These are phyloP conservation scores for Diaporthe sp. DNA, from an alignment of 2,329 filamentous ascomycete species.

Conservation along the genomic window DNA sequence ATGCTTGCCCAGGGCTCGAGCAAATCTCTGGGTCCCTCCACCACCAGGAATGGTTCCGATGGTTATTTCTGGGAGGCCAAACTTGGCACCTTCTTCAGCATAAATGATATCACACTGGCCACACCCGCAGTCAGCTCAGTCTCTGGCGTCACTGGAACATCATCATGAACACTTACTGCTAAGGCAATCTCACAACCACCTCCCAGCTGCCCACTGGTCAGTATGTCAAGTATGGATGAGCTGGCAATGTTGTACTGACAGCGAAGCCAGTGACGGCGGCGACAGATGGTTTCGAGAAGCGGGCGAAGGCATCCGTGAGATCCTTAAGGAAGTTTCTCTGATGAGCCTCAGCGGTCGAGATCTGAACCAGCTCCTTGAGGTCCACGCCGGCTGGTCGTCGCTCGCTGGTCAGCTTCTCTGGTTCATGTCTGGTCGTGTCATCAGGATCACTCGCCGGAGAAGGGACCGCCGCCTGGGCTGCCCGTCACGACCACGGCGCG, in stretches of 20 bases:
- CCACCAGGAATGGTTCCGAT: slow-evolving; percentile 48
- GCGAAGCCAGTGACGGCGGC: slow-evolving; percentile 64
- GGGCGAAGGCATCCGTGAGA: slow-evolving; percentile 52
- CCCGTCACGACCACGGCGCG: slow-evolving; percentile 55
- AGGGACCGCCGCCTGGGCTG: slow-evolving; percentile 46
- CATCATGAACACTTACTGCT: slow-evolving; percentile 49
- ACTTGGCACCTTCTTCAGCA: slow-evolving; percentile 43
- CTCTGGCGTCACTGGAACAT: background rate
- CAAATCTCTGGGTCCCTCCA: slow-evolving; percentile 49
- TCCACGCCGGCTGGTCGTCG: slow-evolving; percentile 39
- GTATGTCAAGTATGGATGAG: background rate
- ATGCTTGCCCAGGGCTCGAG: slow-evolving; percentile 51
- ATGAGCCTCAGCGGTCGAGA: slow-evolving; percentile 44
- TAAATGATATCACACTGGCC: slow-evolving; percentile 53
- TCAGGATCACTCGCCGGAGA: slow-evolving; percentile 50
- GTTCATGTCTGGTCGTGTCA: background rate
- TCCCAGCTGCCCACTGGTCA: slow-evolving; percentile 54
- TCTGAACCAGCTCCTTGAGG: slow-evolving; percentile 42
- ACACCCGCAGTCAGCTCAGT: slow-evolving; percentile 5
- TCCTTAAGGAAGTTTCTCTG: slow-evolving; percentile 52
- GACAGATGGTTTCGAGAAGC: slow-evolving; percentile 60
- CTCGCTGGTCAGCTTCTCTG: background rate
- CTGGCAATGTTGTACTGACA: slow-evolving; percentile 50
- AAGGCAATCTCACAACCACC: slow-evolving; percentile 65
- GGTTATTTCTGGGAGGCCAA: slow-evolving; percentile 50